phyloP scores from a whole-genome alignment of 2,329 filamentous ascomycete species.

The Alternaria novae-zelandiae region DNA sequence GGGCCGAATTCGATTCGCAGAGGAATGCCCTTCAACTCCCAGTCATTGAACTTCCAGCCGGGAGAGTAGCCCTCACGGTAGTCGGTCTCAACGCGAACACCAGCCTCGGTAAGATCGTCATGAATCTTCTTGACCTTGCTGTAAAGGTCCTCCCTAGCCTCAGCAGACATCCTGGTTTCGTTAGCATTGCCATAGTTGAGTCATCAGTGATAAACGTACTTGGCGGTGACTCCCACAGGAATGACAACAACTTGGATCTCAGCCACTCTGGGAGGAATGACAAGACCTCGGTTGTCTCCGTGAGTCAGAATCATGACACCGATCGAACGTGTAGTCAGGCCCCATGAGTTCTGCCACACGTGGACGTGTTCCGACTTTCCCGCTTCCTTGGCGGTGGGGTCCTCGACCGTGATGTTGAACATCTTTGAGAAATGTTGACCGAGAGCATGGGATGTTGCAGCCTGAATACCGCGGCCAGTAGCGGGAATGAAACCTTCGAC shows the following conservation, averaged over 20 bases:
- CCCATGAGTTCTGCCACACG: slow-evolving; percentile 99
- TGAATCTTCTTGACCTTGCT: slow-evolving; percentile 76
- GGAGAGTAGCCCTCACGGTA: slow-evolving; percentile 87
- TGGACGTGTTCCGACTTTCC: slow-evolving; percentile 73
- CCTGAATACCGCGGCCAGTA: slow-evolving; percentile 95
- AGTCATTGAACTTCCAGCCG: slow-evolving; percentile 98
- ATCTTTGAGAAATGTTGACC: slow-evolving; percentile 99
- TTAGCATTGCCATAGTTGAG: slow-evolving; percentile 7
- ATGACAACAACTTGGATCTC: slow-evolving; percentile 87
- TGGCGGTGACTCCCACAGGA: slow-evolving; percentile 91
- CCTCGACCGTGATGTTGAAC: slow-evolving; percentile 97
- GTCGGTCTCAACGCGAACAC: slow-evolving; percentile 81
- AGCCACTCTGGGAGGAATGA: slow-evolving; percentile 88
- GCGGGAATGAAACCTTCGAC: slow-evolving; percentile 96
- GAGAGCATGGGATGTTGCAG: slow-evolving; percentile 89
- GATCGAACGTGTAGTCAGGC: slow-evolving; percentile 93
- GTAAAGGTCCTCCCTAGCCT: slow-evolving; percentile 78
- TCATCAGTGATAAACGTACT: slow-evolving; percentile 59
- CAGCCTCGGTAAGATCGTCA: slow-evolving; percentile 71
- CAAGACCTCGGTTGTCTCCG: slow-evolving; percentile 92
- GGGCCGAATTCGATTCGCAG: slow-evolving; percentile 94
- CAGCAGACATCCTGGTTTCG: slow-evolving; percentile 58
- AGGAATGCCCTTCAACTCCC: slow-evolving; percentile 95
- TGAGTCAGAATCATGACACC: slow-evolving; percentile 99
- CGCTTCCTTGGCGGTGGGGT: slow-evolving; percentile 71